A percentile compares a stretch with the other conserved stretches of the same genome.
These are phyloP conservation scores for Claviceps capensis DNA, from an alignment of 2,329 filamentous ascomycete species.

Conservation along the genomic window DNA sequence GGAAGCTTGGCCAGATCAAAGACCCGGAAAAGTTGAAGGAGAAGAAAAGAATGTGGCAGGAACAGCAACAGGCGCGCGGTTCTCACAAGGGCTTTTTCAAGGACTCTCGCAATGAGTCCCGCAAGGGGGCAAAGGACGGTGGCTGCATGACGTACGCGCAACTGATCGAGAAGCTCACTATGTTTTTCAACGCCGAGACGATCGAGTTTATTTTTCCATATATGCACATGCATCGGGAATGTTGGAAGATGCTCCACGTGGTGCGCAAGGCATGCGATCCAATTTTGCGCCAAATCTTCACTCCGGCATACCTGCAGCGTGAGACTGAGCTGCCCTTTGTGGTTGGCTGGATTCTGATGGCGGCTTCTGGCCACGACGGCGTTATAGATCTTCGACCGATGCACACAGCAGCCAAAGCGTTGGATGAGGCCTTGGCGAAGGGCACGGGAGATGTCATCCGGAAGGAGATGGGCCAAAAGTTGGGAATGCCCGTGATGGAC, in stretches of 20 bases:
- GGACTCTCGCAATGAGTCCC: neutral
- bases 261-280: constrained; percentile 18
- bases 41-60: constrained; percentile 1
- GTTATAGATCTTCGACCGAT: neutral
- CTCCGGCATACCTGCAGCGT: constrained; percentile 21
- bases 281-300: constrained; percentile 19
- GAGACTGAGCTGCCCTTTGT: constrained; percentile 26
- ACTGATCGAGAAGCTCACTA: constrained; percentile 18
- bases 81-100: neutral
- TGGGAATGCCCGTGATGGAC: neutral
- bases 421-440: neutral
- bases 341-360: constrained; percentile 26
- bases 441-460: neutral
- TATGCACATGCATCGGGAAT: constrained; percentile 23
- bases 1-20: constrained; percentile 7
- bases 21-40: constrained; percentile 9
- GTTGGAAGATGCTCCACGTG: constrained; percentile 24
- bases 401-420: neutral
- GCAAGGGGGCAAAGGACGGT: neutral
- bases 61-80: neutral
- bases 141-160: constrained; percentile 9
- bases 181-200: constrained; percentile 22
- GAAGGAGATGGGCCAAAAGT: neutral
- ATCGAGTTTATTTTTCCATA: constrained; percentile 27
- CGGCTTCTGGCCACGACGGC: neutral